Evolutionary conservation across 345 rosid genomes (phyloP).

Genomic region (Theobroma cacao): DNA sequence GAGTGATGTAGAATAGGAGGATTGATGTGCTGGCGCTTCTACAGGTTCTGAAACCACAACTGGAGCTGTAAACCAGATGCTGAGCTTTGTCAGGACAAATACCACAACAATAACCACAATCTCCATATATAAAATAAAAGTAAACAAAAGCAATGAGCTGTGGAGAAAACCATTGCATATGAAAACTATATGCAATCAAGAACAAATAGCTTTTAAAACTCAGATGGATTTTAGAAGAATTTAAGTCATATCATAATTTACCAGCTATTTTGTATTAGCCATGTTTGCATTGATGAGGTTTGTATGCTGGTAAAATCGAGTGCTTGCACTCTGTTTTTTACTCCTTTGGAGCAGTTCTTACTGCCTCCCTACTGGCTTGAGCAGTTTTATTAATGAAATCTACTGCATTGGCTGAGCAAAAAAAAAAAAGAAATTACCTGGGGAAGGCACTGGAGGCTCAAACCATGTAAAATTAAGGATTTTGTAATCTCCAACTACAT

Average conservation of each 20-base stretch:
- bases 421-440: too few species aligned
- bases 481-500: conserved; percentile 74
- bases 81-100: conserved; percentile 3
- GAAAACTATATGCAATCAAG: conserved; percentile 5
- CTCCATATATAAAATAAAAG: neutral
- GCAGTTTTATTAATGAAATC: too few species aligned
- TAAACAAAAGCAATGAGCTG: neutral
- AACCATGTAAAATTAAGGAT: conserved; percentile 90
- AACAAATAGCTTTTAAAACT: conserved; percentile 8
- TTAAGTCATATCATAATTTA: conserved; percentile 27
- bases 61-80: conserved; percentile 63
- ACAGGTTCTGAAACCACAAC: conserved; percentile 46
- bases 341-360: too few species aligned
- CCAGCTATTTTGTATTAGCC: too few species aligned
- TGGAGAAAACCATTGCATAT: neutral
- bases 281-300: too few species aligned
- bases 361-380: too few species aligned
- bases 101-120: neutral
- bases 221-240: neutral
- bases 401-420: too few species aligned
- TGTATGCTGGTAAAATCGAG: too few species aligned
- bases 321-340: too few species aligned
- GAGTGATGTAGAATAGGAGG: conserved; percentile 39
- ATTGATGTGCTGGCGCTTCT: conserved; percentile 46
- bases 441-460: conserved; percentile 71